phyloP scores from a whole-genome alignment of 2,329 filamentous ascomycete species.

The Aspergillus sp. region DNA sequence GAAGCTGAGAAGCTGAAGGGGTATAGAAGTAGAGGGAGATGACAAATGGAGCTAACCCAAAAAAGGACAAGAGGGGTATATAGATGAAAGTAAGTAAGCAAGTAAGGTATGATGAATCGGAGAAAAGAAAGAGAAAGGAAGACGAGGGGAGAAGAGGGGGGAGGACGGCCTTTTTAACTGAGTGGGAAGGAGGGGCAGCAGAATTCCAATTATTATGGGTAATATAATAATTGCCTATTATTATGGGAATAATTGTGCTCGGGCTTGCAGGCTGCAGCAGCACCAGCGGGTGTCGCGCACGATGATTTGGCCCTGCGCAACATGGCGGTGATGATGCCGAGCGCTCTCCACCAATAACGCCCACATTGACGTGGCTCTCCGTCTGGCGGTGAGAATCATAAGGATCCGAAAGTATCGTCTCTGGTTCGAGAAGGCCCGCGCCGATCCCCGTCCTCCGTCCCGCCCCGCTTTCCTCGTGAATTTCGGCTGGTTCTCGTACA shows the following conservation, averaged over 20 bases:
- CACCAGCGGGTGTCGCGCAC: constrained; percentile 7
- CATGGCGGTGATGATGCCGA: constrained; percentile 18
- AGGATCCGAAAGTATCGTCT: not conserved
- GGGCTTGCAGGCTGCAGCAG: constrained; percentile 9
- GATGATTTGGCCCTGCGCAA: constrained; percentile 20
- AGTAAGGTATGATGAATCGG: not conserved
- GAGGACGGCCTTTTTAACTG: not conserved
- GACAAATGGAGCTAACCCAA: not conserved
- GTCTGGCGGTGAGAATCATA: not conserved
- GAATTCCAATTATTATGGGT: constrained; percentile 4
- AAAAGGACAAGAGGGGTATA: not conserved
- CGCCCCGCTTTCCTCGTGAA: constrained; percentile 17
- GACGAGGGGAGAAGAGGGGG: not conserved
- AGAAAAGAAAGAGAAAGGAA: constrained; percentile 2
- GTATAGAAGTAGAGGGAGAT: not conserved
- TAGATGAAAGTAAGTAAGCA: not conserved
- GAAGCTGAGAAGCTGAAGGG: too few relatives aligned
- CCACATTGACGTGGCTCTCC: constrained; percentile 18
- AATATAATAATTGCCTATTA: not conserved
- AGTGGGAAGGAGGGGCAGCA: not conserved
- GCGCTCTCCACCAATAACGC: constrained; percentile 14
- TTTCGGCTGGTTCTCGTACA: constrained; percentile 13
- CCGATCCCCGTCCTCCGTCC: not conserved
- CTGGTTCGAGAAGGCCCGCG: not conserved
- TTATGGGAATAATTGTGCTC: too few relatives aligned